These are phyloP conservation scores for Aspergillus bridgeri DNA, from an alignment of 495 filamentous ascomycete species.

Conservation along the genomic window DNA sequence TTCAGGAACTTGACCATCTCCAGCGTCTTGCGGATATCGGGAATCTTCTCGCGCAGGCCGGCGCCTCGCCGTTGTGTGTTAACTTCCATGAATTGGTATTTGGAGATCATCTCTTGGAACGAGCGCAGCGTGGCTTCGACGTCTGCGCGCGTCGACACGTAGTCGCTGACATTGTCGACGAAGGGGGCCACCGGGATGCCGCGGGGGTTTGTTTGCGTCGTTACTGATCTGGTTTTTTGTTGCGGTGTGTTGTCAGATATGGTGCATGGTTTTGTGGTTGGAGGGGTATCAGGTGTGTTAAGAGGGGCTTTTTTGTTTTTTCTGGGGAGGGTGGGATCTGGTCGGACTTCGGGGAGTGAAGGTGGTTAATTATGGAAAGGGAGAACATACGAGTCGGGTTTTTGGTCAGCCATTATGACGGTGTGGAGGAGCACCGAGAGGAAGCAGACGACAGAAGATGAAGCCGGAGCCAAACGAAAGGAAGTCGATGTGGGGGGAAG, in stretches of 20 bases:
- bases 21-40: constrained; percentile 95
- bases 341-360: no score
- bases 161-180: constrained; percentile 94
- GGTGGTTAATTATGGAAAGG: not conserved
- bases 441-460: constrained; percentile 1
- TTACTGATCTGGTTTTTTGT: constrained; percentile 19
- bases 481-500: constrained; percentile 24
- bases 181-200: constrained; percentile 95
- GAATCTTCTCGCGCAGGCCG: constrained; percentile 89
- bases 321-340: not conserved
- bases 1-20: constrained; percentile 87
- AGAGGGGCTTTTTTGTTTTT: constrained; percentile 20
- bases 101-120: constrained; percentile 99
- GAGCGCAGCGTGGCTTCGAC: constrained; percentile 85
- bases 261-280: constrained; percentile 4
- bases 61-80: constrained; percentile 81
- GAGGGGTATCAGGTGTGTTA: constrained; percentile 1
- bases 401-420: constrained; percentile 22
- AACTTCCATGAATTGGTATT: constrained; percentile 99
- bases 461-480: constrained; percentile 19
- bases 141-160: constrained; percentile 79
- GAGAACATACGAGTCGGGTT: constrained; percentile 11
- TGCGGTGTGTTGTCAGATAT: not conserved
- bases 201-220: constrained; percentile 71
- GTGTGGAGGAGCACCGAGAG: constrained; percentile 4